A percentile compares a stretch with the other conserved stretches of the same genome.
phyloP scores from a whole-genome alignment of 164 flowering plant species.

The Brasenia schreberi region DNA sequence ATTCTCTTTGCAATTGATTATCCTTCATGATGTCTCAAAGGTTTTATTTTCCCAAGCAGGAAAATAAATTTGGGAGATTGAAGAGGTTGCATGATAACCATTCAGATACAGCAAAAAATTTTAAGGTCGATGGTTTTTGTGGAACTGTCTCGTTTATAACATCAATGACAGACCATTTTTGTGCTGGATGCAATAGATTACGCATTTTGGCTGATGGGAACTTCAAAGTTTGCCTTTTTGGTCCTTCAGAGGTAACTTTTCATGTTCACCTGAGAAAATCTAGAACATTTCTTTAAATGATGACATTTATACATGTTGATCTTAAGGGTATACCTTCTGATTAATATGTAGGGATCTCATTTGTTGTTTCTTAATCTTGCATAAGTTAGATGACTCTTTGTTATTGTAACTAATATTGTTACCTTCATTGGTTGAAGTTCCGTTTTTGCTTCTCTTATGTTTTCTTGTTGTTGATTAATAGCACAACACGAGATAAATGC shows the following conservation, averaged over 20 bases:
- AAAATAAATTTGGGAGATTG: conserved; percentile 28
- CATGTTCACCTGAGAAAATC: not conserved
- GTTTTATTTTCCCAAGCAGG: conserved; percentile 34
- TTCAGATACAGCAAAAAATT: conserved; percentile 88
- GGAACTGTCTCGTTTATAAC: conserved; percentile 94
- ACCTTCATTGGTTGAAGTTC: no score
- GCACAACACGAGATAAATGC: no score
- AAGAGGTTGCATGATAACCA: conserved; percentile 70
- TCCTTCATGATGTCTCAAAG: not conserved
- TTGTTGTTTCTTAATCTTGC: no score
- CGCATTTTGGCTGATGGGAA: conserved; percentile 93
- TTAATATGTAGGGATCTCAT: no score
- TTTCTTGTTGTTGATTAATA: no score
- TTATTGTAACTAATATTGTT: no score
- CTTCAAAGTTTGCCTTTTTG: conserved; percentile 96
- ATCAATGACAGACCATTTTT: conserved; percentile 97
- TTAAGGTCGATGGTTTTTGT: conserved; percentile 52
- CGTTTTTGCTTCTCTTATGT: no score
- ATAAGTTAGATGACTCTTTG: no score
- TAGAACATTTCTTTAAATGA: no score
- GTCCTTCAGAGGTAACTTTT: conserved; percentile 79
- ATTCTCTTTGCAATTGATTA: no score
- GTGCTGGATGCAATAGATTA: conserved; percentile 95
- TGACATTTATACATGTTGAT: no score
- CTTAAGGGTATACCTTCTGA: no score